These are phyloP conservation scores for Neonectria magnoliae DNA, from an alignment of 2,329 filamentous ascomycete genomes.

Conservation along the genomic window DNA sequence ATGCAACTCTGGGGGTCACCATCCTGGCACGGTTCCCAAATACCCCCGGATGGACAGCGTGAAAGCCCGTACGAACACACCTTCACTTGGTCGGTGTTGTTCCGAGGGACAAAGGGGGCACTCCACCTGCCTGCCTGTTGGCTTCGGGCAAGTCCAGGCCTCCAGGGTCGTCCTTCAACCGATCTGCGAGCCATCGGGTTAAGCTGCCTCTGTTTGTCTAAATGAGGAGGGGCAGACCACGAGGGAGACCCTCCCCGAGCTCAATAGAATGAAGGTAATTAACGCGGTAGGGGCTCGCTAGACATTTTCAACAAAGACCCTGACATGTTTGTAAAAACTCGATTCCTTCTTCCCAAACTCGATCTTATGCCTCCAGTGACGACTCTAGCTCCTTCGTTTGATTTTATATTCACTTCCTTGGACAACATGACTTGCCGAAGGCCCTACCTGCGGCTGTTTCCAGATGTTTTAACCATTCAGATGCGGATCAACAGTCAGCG, in stretches of 20 bases:
- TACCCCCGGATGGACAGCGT: background rate
- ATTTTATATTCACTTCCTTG: background rate
- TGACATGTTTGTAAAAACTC: background rate
- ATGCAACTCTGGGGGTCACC: background rate
- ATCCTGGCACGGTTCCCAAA: background rate
- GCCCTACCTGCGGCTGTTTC: background rate
- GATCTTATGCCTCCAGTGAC: background rate
- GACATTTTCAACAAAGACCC: background rate
- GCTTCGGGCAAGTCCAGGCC: background rate
- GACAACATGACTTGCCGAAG: background rate
- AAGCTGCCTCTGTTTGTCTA: slow-evolving; percentile 12
- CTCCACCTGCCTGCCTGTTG: slow-evolving; percentile 19
- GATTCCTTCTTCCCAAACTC: background rate
- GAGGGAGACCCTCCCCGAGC: slow-evolving; percentile 11
- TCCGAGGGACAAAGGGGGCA: slow-evolving; percentile 9
- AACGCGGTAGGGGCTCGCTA: background rate
- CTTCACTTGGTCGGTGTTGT: slow-evolving; percentile 16
- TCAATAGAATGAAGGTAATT: background rate
- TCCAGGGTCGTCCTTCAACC: slow-evolving; percentile 4
- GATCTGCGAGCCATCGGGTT: slow-evolving; percentile 14
- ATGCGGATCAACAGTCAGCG: background rate
- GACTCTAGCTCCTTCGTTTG: background rate
- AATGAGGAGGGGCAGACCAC: slow-evolving; percentile 9
- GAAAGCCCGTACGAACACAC: background rate
- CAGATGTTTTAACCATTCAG: background rate